A percentile compares a stretch with the other conserved stretches of the same genome.
Conservation (phyloP, 78 protist genomes). For the Ministeria vibrans region DNA sequence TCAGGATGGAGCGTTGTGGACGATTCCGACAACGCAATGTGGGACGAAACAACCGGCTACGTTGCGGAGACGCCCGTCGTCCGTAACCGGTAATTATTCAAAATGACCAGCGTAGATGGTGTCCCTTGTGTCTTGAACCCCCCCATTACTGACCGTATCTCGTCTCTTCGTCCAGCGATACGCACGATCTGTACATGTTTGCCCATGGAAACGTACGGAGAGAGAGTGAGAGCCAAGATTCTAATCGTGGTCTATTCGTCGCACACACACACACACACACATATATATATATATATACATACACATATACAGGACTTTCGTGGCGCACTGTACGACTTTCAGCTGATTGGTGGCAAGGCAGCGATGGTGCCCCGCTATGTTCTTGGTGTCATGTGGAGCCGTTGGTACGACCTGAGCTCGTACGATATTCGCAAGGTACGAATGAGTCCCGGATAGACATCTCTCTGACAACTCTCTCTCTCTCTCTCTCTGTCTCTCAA, state of each 20-base stretch:
- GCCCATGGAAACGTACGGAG: conserved; percentile 35
- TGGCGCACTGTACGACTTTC: too few relatives aligned
- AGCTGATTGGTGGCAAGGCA: not conserved
- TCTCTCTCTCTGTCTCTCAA: not conserved
- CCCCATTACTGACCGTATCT: not conserved
- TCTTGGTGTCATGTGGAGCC: conserved; percentile 28
- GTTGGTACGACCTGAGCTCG: conserved; percentile 6
- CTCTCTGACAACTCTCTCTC: conserved; percentile 1
- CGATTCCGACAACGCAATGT: conserved; percentile 12
- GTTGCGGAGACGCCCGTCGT: too few relatives aligned
- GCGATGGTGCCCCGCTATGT: conserved; percentile 37
- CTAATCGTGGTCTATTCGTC: too few relatives aligned
- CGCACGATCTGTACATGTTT: conserved; percentile 49
- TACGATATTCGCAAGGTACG: not conserved
- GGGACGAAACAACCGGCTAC: too few relatives aligned
- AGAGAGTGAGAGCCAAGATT: too few relatives aligned
- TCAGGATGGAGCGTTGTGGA: conserved; percentile 42
- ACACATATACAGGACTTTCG: too few relatives aligned
- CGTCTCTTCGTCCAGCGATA: not conserved
- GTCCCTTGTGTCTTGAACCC: not conserved
- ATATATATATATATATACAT: too few relatives aligned
- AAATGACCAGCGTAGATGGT: too few relatives aligned
- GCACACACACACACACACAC: too few relatives aligned
- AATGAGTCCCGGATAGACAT: not conserved
- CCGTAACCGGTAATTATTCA: too few relatives aligned